Conservation (phyloP, 1,284 basidiomycete species). For the Ganoderma sp. region DNA sequence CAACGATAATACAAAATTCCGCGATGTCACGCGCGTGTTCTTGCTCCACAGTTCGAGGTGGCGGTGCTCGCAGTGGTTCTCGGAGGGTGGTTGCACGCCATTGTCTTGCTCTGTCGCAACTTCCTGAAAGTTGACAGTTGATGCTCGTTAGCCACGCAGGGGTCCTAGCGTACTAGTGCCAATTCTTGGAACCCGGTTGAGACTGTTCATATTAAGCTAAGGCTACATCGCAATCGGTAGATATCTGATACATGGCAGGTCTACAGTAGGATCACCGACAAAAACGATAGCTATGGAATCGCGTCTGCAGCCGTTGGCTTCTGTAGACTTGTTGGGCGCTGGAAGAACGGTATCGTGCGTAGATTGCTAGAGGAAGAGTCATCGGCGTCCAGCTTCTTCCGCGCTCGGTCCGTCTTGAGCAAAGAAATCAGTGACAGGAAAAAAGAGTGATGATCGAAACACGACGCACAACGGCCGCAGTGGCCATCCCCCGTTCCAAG, state of each 20-base stretch:
- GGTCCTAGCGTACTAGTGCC: too few relatives aligned
- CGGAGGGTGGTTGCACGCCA: too few relatives aligned
- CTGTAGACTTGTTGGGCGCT: slow-evolving; percentile 33
- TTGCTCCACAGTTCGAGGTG: neutral
- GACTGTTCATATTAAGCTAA: neutral
- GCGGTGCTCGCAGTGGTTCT: neutral
- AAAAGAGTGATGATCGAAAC: slow-evolving; percentile 5
- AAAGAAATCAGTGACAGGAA: neutral
- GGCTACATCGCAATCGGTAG: neutral
- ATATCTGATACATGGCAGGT: neutral
- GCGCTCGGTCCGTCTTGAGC: slow-evolving; percentile 65
- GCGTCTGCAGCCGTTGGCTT: slow-evolving; percentile 1
- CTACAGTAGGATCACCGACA: neutral
- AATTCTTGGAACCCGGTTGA: neutral
- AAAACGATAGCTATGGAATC: neutral
- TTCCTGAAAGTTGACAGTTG: neutral
- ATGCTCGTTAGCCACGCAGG: too few relatives aligned
- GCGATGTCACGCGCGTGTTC: neutral
- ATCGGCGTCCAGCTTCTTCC: slow-evolving; percentile 64
- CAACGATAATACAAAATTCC: neutral
- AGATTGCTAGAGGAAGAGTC: slow-evolving; percentile 63
- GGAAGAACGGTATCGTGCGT: slow-evolving; percentile 72
- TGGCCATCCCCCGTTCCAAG: slow-evolving; percentile 83
- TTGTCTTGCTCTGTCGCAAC: neutral
- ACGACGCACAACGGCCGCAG: slow-evolving; percentile 66